These are phyloP conservation scores for Zygoascus ofunaensis DNA, from an alignment of 805 yeast genomes.

Conservation along the genomic window DNA sequence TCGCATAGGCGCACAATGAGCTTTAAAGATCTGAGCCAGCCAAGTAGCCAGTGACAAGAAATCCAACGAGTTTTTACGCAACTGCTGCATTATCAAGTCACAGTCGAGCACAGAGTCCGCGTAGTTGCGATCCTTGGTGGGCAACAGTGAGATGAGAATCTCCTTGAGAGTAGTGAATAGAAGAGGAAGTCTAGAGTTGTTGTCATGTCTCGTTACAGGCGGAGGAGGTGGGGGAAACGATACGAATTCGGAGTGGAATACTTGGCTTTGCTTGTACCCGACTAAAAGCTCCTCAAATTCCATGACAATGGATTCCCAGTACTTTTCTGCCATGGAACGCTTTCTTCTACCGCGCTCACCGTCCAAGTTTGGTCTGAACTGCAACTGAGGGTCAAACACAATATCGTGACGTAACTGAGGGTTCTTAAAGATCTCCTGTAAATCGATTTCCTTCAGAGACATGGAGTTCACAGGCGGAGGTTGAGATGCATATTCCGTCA, in stretches of 20 bases:
- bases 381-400: constrained; percentile 82
- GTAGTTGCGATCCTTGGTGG: constrained; percentile 59
- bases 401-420: constrained; percentile 92
- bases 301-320: constrained; percentile 68
- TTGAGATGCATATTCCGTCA: constrained; percentile 22
- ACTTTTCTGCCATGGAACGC: constrained; percentile 64
- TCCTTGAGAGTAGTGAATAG: constrained; percentile 72
- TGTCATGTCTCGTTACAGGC: background rate
- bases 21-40: constrained; percentile 70
- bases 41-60: constrained; percentile 62
- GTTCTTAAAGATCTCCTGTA: constrained; percentile 79
- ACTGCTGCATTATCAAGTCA: constrained; percentile 66
- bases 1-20: constrained; percentile 94
- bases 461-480: constrained; percentile 76
- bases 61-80: constrained; percentile 54
- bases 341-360: constrained; percentile 84
- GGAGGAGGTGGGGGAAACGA: constrained; percentile 6
- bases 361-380: constrained; percentile 83
- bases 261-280: background rate
- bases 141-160: constrained; percentile 64
- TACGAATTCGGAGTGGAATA: constrained; percentile 4
- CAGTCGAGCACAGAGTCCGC: constrained; percentile 69
- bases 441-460: constrained; percentile 74
- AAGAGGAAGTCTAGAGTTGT: constrained; percentile 45
- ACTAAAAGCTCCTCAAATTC: constrained; percentile 43